phyloP scores from a whole-genome alignment of 1,139 yeast genomes.

The Kodamaea alishanica region DNA sequence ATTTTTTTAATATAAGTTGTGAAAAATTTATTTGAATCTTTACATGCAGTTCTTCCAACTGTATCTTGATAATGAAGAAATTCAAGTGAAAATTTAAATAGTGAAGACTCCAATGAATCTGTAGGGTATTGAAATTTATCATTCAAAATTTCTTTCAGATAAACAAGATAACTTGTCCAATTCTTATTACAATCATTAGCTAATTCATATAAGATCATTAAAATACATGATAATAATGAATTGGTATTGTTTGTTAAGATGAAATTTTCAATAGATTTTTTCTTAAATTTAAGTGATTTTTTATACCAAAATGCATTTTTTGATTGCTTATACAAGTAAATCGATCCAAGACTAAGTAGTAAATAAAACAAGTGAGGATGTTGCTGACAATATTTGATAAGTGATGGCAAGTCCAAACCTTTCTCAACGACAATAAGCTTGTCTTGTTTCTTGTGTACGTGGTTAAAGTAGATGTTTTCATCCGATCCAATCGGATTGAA shows the following conservation, averaged over 20 bases:
- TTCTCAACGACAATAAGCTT: slow-evolving; percentile 19
- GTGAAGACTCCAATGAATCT: slow-evolving; percentile 19
- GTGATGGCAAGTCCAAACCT: slow-evolving; percentile 22
- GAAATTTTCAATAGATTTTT: slow-evolving; percentile 16
- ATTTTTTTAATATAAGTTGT: slow-evolving; percentile 15
- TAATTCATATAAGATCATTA: slow-evolving; percentile 26
- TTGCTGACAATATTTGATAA: slow-evolving; percentile 25
- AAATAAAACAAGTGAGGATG: slow-evolving; percentile 24
- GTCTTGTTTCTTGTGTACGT: slow-evolving; percentile 9
- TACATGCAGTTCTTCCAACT: slow-evolving; percentile 34
- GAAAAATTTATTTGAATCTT: slow-evolving; percentile 25
- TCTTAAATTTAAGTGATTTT: slow-evolving; percentile 18
- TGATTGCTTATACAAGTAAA: slow-evolving; percentile 21
- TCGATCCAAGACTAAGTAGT: slow-evolving; percentile 25
- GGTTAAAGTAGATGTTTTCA: slow-evolving; percentile 14
- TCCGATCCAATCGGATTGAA: slow-evolving; percentile 23
- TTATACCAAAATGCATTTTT: slow-evolving; percentile 17
- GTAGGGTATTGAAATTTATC: slow-evolving; percentile 14
- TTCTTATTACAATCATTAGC: slow-evolving; percentile 27
- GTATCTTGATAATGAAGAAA: slow-evolving; percentile 30
- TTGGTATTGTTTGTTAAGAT: slow-evolving; percentile 14
- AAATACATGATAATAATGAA: slow-evolving; percentile 21
- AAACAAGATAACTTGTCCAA: slow-evolving; percentile 24
- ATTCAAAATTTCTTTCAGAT: slow-evolving; percentile 20
- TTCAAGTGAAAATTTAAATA: slow-evolving; percentile 26